Conservation (phyloP, 768 basidiomycete genomes). For the Cyclocybe aegerita region DNA sequence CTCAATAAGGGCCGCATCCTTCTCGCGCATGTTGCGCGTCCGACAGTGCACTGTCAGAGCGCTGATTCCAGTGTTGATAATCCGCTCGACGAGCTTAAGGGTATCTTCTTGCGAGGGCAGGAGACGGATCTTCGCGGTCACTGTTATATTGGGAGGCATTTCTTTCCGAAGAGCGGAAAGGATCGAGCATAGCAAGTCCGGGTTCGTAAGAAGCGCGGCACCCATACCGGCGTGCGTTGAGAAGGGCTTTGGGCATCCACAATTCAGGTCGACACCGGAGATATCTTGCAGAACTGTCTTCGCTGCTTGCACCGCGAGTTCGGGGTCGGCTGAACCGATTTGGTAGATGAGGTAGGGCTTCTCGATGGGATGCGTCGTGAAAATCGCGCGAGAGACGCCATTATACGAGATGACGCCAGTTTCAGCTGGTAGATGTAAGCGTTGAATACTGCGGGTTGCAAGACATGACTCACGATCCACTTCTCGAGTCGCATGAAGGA, state of each 20-base stretch:
- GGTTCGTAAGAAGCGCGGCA: slow-evolving; percentile 89
- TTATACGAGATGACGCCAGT: slow-evolving; percentile 89
- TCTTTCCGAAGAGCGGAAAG: slow-evolving; percentile 72
- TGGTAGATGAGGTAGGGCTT: slow-evolving; percentile 95
- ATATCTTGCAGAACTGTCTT: slow-evolving; percentile 84
- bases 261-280: slow-evolving; percentile 94
- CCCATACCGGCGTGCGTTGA: slow-evolving; percentile 96
- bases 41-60: slow-evolving; percentile 94
- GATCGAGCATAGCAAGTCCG: slow-evolving; percentile 88
- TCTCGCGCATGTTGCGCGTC: slow-evolving; percentile 86
- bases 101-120: slow-evolving; percentile 87
- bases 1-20: slow-evolving; percentile 75
- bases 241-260: slow-evolving; percentile 96
- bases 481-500: slow-evolving; percentile 77
- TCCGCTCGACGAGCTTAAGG: slow-evolving; percentile 82
- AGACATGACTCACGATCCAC: slow-evolving; percentile 73
- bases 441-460: not conserved
- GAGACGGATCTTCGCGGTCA: slow-evolving; percentile 94
- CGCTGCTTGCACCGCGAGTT: slow-evolving; percentile 90
- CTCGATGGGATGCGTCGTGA: slow-evolving; percentile 91
- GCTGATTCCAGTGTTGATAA: slow-evolving; percentile 84
- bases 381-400: slow-evolving; percentile 83
- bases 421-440: slow-evolving; percentile 45
- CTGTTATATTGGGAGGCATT: slow-evolving; percentile 75
- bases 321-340: slow-evolving; percentile 87